These are phyloP conservation scores for Phaeosphaeriaceae sp. DNA, from an alignment of 2,329 filamentous ascomycete genomes.

Conservation along the genomic window DNA sequence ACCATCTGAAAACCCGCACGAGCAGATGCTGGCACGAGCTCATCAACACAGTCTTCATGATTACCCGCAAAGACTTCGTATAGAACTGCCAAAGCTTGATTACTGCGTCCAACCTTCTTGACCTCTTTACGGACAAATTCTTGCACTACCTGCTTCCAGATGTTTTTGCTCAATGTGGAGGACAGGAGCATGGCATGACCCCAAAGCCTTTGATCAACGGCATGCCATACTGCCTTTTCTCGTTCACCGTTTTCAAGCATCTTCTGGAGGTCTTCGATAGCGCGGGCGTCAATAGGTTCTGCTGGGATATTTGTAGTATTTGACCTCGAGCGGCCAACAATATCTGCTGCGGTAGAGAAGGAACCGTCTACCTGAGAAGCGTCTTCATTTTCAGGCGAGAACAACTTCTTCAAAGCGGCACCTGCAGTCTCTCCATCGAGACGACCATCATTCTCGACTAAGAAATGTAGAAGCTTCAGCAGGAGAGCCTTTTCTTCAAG, in stretches of 20 bases:
- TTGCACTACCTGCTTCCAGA: conserved; percentile 92
- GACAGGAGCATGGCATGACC: conserved; percentile 94
- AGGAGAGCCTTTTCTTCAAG: conserved; percentile 80
- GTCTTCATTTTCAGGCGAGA: conserved; percentile 64
- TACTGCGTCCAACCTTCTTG: conserved; percentile 77
- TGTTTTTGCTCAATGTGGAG: conserved; percentile 71
- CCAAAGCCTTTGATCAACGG: conserved; percentile 93
- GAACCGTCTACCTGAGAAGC: conserved; percentile 28
- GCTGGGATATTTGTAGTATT: conserved; percentile 47
- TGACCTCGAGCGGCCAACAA: conserved; percentile 42
- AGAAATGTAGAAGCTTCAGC: conserved; percentile 82
- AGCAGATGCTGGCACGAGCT: conserved; percentile 91
- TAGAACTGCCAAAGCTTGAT: conserved; percentile 85
- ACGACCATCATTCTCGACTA: conserved; percentile 85
- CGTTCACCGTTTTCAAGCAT: conserved; percentile 80
- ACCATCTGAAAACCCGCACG: conserved; percentile 91
- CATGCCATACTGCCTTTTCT: conserved; percentile 90
- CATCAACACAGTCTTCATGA: conserved; percentile 91
- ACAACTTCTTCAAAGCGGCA: conserved; percentile 74
- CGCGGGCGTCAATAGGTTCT: conserved; percentile 72
- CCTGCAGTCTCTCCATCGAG: conserved; percentile 77
- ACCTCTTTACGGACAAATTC: conserved; percentile 97
- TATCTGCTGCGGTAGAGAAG: conserved; percentile 44
- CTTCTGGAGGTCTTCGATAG: conserved; percentile 74
- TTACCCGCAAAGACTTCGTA: conserved; percentile 96